phyloP scores from a whole-genome alignment of 2,329 filamentous ascomycete genomes.

The Sporothrix mexicana region DNA sequence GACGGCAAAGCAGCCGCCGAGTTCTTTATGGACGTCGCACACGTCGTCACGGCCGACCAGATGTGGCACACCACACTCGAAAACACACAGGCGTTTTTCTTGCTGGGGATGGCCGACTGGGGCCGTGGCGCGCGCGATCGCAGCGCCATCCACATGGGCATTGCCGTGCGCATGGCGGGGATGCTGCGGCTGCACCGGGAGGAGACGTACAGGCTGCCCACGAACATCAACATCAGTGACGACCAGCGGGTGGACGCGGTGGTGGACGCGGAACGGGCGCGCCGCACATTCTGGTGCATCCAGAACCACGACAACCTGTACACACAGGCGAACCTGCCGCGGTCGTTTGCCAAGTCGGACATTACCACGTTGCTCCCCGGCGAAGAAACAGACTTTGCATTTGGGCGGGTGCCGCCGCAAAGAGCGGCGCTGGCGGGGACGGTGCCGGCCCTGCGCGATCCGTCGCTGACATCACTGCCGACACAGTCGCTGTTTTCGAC shows the following conservation, averaged over 20 bases:
- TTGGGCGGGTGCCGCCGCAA: conserved; percentile 52
- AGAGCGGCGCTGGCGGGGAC: conserved; percentile 62
- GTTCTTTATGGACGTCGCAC: conserved; percentile 44
- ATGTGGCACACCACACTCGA: conserved; percentile 60
- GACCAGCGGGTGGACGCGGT: conserved; percentile 46
- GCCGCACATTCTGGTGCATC: conserved; percentile 64
- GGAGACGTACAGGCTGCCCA: conserved; percentile 54
- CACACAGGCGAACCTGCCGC: conserved; percentile 57
- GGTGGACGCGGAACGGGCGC: conserved; percentile 58
- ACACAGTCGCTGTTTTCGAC: conserved; percentile 61
- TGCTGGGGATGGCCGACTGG: conserved; percentile 64
- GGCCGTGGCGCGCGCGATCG: conserved; percentile 59
- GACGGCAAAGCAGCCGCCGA: conserved; percentile 48
- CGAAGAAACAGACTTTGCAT: conserved; percentile 58
- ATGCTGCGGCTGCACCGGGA: conserved; percentile 61
- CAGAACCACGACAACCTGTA: conserved; percentile 63
- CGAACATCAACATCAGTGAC: background rate
- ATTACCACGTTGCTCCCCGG: conserved; percentile 61
- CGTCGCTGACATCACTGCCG: conserved; percentile 50
- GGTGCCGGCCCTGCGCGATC: conserved; percentile 55
- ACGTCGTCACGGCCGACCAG: conserved; percentile 47
- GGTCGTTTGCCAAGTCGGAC: conserved; percentile 57
- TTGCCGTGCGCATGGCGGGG: conserved; percentile 60
- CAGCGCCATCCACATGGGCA: conserved; percentile 51
- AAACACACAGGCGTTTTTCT: conserved; percentile 56